These are phyloP conservation scores for Achaetomiella virescens DNA, from an alignment of 495 filamentous ascomycete genomes.

Conservation along the genomic window DNA sequence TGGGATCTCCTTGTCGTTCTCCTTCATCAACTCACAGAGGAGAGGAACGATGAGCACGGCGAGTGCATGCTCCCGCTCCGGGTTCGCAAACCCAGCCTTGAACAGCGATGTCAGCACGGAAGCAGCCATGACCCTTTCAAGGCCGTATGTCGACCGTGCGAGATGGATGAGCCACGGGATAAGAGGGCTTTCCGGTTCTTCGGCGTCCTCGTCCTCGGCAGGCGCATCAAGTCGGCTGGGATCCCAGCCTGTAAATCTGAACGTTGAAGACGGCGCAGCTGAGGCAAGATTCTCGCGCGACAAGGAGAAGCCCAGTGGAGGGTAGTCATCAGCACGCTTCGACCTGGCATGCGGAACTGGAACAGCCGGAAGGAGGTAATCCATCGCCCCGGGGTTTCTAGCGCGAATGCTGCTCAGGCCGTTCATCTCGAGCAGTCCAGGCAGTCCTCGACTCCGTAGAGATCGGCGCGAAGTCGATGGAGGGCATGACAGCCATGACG, in stretches of 20 bases:
- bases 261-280: constrained; percentile 20
- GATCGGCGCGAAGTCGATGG: constrained; percentile 22
- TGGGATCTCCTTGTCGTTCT: constrained; percentile 41
- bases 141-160: constrained; percentile 54
- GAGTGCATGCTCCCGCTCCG: constrained; percentile 53
- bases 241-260: constrained; percentile 28
- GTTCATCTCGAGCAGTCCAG: constrained; percentile 34
- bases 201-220: constrained; percentile 31
- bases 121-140: constrained; percentile 70
- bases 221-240: constrained; percentile 23
- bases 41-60: constrained; percentile 65
- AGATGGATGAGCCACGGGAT: constrained; percentile 77
- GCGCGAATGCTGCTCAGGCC: constrained; percentile 18
- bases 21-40: constrained; percentile 62
- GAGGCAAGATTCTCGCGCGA: constrained; percentile 33
- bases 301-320: constrained; percentile 48
- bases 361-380: constrained; percentile 51
- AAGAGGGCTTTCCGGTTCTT: constrained; percentile 71
- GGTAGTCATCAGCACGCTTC: constrained; percentile 42
- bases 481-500: constrained; percentile 66
- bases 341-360: constrained; percentile 23
- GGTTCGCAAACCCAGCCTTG: constrained; percentile 59
- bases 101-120: constrained; percentile 71
- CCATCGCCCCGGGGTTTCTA: constrained; percentile 46
- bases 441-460: constrained; percentile 23